A percentile compares a stretch with the other conserved stretches of the same genome.
phyloP scores from a whole-genome alignment of 2,329 filamentous ascomycete species.

The Pseudomassariella vexata region DNA sequence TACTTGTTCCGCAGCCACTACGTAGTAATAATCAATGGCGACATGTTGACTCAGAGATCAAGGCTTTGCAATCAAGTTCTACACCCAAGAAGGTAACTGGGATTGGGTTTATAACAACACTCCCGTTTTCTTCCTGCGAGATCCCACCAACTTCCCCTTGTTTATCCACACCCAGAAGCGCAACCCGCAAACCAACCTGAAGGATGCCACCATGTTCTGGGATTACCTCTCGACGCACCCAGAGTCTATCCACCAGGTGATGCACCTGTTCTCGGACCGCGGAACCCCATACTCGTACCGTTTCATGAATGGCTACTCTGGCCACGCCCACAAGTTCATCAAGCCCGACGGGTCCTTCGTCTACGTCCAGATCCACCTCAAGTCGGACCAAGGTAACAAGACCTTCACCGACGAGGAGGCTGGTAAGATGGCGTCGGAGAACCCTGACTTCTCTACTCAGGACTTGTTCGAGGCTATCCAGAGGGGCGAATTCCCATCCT shows the following conservation, averaged over 20 bases:
- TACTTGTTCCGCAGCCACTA: background rate
- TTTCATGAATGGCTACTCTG: conserved; percentile 63
- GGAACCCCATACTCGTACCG: conserved; percentile 61
- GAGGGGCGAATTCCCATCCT: conserved; percentile 54
- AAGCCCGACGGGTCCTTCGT: conserved; percentile 59
- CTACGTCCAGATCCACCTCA: conserved; percentile 61
- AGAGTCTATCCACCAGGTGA: conserved; percentile 57
- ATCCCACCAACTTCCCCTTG: conserved; percentile 68
- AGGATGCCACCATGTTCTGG: conserved; percentile 57
- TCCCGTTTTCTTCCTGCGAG: conserved; percentile 70
- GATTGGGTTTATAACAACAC: conserved; percentile 75
- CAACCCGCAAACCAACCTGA: conserved; percentile 65
- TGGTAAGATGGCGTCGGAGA: conserved; percentile 42
- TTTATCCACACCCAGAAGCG: conserved; percentile 77
- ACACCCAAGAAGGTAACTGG: conserved; percentile 67
- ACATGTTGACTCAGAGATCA: no score
- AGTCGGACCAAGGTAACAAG: conserved; percentile 57
- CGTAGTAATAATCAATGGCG: no score
- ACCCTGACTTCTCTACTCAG: conserved; percentile 58
- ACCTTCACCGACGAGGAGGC: conserved; percentile 55
- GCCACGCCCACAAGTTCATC: conserved; percentile 61
- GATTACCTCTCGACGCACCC: conserved; percentile 52
- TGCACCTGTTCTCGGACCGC: conserved; percentile 61
- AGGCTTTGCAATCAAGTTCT: conserved; percentile 66
- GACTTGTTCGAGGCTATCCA: conserved; percentile 61